Conservation (phyloP, 2,329 filamentous ascomycete species). For the Cryphonectria nitschkei region DNA sequence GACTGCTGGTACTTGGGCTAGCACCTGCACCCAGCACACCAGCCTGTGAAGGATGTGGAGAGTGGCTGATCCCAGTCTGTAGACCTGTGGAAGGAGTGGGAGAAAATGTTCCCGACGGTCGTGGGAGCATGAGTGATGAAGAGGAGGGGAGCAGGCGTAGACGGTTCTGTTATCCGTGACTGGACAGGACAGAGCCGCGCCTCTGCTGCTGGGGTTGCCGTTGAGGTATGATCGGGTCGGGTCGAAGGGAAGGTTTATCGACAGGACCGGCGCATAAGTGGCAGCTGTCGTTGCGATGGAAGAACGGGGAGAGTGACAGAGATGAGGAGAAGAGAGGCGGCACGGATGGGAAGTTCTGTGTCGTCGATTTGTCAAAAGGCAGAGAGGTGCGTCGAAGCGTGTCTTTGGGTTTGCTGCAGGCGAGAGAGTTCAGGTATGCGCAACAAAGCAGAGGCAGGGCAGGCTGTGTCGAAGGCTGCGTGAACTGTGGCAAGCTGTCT, state of each 20-base stretch:
- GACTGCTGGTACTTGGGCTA: slow-evolving; percentile 65
- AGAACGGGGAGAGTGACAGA: not conserved
- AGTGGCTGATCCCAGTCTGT: slow-evolving; percentile 60
- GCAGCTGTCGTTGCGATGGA: slow-evolving; percentile 2
- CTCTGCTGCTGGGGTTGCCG: slow-evolving; percentile 23
- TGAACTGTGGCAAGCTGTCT: not conserved
- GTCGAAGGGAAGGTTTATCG: not conserved
- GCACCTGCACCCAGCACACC: slow-evolving; percentile 62
- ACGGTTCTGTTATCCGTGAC: slow-evolving; percentile 37
- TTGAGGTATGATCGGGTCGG: not conserved
- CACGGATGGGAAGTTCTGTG: not conserved
- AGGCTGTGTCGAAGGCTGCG: not conserved
- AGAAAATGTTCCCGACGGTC: slow-evolving; percentile 66
- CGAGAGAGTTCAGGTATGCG: not conserved
- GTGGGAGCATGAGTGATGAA: slow-evolving; percentile 57
- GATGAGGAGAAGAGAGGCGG: not conserved
- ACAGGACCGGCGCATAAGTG: slow-evolving; percentile 5
- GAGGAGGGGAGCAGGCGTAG: slow-evolving; percentile 32
- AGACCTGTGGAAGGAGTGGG: slow-evolving; percentile 62
- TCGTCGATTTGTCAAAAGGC: not conserved
- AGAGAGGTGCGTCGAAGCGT: not conserved
- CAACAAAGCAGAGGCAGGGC: not conserved
- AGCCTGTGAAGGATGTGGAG: slow-evolving; percentile 60
- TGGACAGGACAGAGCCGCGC: slow-evolving; percentile 38
- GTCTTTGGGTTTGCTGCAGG: not conserved